A percentile compares a stretch with the other conserved stretches of the same genome.
Conservation (phyloP, 257 asterid genomes). For the Verbena officinalis region DNA sequence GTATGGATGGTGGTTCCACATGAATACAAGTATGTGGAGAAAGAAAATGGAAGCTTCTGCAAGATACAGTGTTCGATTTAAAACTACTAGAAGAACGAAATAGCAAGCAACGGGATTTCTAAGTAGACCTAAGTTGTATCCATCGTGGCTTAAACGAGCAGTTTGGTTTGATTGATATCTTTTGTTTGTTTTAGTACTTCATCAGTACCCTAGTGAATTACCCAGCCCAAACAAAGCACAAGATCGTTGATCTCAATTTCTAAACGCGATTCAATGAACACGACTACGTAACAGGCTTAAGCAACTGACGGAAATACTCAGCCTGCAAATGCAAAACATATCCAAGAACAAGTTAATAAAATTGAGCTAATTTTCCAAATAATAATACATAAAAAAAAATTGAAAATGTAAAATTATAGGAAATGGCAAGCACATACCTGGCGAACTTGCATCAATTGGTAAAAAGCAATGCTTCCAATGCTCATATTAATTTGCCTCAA, state of each 20-base stretch:
- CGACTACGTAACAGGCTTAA: conserved; percentile 91
- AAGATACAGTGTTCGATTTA: background rate
- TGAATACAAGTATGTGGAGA: conserved; percentile 35
- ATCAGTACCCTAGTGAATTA: conserved; percentile 20
- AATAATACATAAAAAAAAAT: background rate
- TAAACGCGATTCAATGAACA: conserved; percentile 23
- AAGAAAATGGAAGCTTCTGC: conserved; percentile 22
- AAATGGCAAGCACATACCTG: conserved; percentile 50
- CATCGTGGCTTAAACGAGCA: conserved; percentile 31
- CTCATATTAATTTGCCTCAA: conserved; percentile 61
- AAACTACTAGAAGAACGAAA: conserved; percentile 19
- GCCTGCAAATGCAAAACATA: conserved; percentile 56
- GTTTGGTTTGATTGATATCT: background rate
- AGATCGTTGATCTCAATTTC: conserved; percentile 1
- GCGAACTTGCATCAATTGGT: conserved; percentile 86
- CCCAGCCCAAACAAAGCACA: conserved; percentile 29
- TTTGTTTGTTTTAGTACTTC: conserved; percentile 22
- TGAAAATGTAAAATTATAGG: background rate
- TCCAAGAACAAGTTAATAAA: background rate
- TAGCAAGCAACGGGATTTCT: conserved; percentile 18
- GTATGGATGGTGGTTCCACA: conserved; percentile 53
- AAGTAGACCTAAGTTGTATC: conserved; percentile 38
- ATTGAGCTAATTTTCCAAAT: background rate
- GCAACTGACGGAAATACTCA: conserved; percentile 93
- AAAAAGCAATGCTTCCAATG: conserved; percentile 70